phyloP scores from a whole-genome alignment of 1,284 basidiomycete species.

The Tranzscheliella williamsii region DNA sequence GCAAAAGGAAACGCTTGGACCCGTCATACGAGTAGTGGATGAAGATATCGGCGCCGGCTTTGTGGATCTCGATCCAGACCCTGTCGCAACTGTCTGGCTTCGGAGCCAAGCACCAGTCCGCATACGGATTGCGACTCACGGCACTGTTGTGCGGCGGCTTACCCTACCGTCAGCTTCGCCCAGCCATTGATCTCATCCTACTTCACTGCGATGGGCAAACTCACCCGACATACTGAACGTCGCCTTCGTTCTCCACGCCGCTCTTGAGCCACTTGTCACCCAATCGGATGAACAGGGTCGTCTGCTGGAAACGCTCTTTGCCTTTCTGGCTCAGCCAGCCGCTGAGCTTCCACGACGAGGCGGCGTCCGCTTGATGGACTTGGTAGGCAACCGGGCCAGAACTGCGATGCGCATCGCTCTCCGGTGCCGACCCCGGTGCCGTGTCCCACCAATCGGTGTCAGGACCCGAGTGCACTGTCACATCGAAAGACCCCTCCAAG shows the following conservation, averaged over 20 bases:
- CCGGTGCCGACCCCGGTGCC: conserved; percentile 11
- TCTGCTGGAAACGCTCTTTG: conserved; percentile 22
- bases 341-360: conserved; percentile 5
- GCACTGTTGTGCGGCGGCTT: conserved; percentile 4
- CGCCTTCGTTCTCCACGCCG: conserved; percentile 25
- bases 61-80: conserved; percentile 23
- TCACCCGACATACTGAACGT: conserved; percentile 18
- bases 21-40: conserved; percentile 15
- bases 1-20: conserved; percentile 6
- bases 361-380: background rate
- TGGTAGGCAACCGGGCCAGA: conserved; percentile 16
- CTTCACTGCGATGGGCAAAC: background rate
- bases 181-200: no score
- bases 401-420: conserved; percentile 18
- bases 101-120: conserved; percentile 28
- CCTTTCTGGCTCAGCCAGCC: conserved; percentile 9
- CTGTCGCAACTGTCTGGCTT: background rate
- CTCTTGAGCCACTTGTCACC: conserved; percentile 11
- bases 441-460: conserved; percentile 32
- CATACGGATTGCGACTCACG: conserved; percentile 19
- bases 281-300: conserved; percentile 15
- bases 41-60: conserved; percentile 14
- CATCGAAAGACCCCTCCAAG: background rate
- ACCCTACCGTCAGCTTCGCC: background rate
- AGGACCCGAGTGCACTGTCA: conserved; percentile 6